Conservation (phyloP, 2,329 filamentous ascomycete species). For the Metarhizium sp. region DNA sequence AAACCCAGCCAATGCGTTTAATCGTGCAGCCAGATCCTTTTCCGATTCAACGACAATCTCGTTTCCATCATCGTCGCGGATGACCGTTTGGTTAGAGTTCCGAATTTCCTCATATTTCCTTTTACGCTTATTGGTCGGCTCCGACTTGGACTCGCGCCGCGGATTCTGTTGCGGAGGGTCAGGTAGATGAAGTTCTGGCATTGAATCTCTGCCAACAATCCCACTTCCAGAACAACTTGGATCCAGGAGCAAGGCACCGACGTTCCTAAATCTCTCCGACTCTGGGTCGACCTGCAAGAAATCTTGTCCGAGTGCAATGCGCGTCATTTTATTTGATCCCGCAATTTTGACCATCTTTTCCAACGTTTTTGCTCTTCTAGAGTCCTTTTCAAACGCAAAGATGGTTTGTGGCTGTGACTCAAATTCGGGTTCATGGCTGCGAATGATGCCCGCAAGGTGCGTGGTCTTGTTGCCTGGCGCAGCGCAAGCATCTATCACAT, state of each 20-base stretch:
- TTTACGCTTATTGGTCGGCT: conserved; percentile 27
- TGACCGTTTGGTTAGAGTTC: conserved; percentile 21
- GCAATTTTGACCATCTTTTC: conserved; percentile 77
- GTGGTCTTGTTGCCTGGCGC: conserved; percentile 98
- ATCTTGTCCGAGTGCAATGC: conserved; percentile 65
- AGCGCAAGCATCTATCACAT: conserved; percentile 86
- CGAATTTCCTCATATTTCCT: conserved; percentile 33
- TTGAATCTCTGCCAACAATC: conserved; percentile 80
- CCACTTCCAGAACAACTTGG: conserved; percentile 94
- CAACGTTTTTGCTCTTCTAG: conserved; percentile 60
- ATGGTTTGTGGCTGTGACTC: conserved; percentile 36
- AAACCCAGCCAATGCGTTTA: conserved; percentile 68
- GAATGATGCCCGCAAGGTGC: conserved; percentile 71
- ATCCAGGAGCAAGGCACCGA: conserved; percentile 78
- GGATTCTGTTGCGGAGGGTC: conserved; percentile 15
- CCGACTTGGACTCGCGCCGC: neutral
- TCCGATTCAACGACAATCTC: conserved; percentile 42
- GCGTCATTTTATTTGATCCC: conserved; percentile 57
- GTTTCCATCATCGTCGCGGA: conserved; percentile 51
- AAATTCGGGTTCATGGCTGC: conserved; percentile 28
- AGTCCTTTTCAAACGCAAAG: conserved; percentile 73
- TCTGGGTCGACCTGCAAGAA: conserved; percentile 68
- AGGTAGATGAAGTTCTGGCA: conserved; percentile 56
- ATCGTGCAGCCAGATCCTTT: conserved; percentile 50
- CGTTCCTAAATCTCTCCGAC: conserved; percentile 51